Base-by-base conservation (phyloP, 495 filamentous ascomycete species). In the Trichocladium antarcticum region DNA sequence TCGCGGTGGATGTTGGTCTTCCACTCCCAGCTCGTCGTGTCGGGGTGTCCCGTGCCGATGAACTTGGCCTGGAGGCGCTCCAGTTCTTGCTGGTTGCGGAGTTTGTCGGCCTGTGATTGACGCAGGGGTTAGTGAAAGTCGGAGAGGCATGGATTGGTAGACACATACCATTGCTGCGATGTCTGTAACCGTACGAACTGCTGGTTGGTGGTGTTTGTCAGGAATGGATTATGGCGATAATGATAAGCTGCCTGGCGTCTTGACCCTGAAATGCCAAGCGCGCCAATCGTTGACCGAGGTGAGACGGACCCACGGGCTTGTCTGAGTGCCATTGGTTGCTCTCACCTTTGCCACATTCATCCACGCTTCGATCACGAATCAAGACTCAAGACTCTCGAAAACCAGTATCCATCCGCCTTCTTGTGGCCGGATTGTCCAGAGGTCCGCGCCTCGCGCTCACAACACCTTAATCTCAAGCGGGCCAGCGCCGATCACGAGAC, bases 21-120 rank as follows among this genome's bases (percentile, higher is more conserved):
- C 89, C 90, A 99, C 72, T 99, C 92, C 79, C 76, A 88, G 61
- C 85, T 89, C 14, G 92, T 96, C 8, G 93, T 97, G 70, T 99
- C 92, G 42, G 92, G 87, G 68, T 96, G 89, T n/a, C 93, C 93
- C 10, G 89, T 97, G 62, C 92, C 92, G 60, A 98, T 73, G 72
- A 92, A 93, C 42, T 89, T 88, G 57, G 87, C 78, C 68, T 98
- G 92, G 10, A 97, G 84, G 52, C 84, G 79, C 69, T 97, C 93
- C 58, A 99, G 90, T 61, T 97, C 92, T 68, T 97, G 93, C 49
- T 89, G 84, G 12, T 89, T 89, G 65, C 93, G 89, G 52, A 97
- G 85, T 72, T 98, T 98, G 76, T 98, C 92, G 58, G 92, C 92
- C 92, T 77, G 29, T 44, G 22, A 2, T 9, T 9, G 22, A 10